Percentiles rank a stretch among this genome's conserved stretches.
Conservation (phyloP, 345 rosid species). For the Turnera subulata region DNA sequence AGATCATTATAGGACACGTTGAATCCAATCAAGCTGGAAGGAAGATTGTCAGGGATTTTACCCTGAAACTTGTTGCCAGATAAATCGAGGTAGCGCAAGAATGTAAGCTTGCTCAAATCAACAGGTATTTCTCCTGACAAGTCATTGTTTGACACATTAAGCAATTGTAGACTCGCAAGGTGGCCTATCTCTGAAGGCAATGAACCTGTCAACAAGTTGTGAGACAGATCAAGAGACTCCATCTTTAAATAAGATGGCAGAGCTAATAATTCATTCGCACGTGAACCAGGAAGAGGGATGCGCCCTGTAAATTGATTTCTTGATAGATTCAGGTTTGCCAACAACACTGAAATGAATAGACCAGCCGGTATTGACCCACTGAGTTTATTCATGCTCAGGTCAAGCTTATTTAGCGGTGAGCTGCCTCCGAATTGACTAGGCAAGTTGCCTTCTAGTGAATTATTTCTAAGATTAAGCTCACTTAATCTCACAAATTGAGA, state of each 20-base stretch:
- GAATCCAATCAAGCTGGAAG: slow-evolving; percentile 49
- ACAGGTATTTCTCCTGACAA: slow-evolving; percentile 66
- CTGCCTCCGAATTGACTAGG: slow-evolving; percentile 49
- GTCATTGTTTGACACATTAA: slow-evolving; percentile 63
- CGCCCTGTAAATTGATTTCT: slow-evolving; percentile 64
- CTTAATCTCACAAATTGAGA: slow-evolving; percentile 49
- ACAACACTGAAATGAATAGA: slow-evolving; percentile 48
- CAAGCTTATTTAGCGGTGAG: slow-evolving; percentile 51
- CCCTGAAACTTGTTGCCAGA: slow-evolving; percentile 72
- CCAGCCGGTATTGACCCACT: slow-evolving; percentile 57
- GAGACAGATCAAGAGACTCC: slow-evolving; percentile 89
- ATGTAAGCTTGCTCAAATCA: slow-evolving; percentile 65
- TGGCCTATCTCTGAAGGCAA: slow-evolving; percentile 66
- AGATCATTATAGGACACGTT: slow-evolving; percentile 79
- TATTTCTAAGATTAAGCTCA: slow-evolving; percentile 55
- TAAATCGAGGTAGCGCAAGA: slow-evolving; percentile 73
- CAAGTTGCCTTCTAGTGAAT: slow-evolving; percentile 57
- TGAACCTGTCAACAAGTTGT: slow-evolving; percentile 58
- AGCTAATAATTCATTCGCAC: slow-evolving; percentile 51
- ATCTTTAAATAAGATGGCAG: slow-evolving; percentile 41
- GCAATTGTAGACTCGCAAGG: slow-evolving; percentile 47
- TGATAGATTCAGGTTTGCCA: slow-evolving; percentile 75
- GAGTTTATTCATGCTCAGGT: slow-evolving; percentile 71
- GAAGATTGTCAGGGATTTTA: slow-evolving; percentile 58
- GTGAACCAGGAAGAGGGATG: slow-evolving; percentile 57